Base-by-base conservation (phyloP, 2,329 filamentous ascomycete species). In the Elsinoe necatrix region DNA sequence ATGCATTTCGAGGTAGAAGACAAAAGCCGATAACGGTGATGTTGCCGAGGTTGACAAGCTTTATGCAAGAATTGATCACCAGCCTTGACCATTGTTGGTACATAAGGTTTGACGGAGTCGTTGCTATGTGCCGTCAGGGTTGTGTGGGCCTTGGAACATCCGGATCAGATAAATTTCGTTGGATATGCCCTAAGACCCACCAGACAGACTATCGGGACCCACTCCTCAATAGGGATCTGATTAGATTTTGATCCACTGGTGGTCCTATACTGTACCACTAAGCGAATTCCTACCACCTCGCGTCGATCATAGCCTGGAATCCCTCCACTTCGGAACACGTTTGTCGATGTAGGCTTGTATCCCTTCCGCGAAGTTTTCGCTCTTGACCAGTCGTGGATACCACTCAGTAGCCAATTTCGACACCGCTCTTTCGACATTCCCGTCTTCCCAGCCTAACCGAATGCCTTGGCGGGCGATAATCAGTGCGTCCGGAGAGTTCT, bases 281-380 rank as follows among this genome's bases (percentile, higher is more conserved):
- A 12, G 4, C 4, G 4, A 12, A 14, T 29, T 9, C 9, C 9
- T 29, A 9, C 27, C 27, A 29, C 4, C 9, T 29, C 27, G 27
- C 12, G 35, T 45, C 55, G 35, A 39, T 58, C 67, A 77, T 58
- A 80, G 59, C 64, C 78, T 78, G 1, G 73, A 75, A 25, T 74
- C 71, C 48, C 72, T 72, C 76, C 77, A 80, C 23, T 72, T 63
- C 16, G 77, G 77, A 61, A 72, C 68, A 62, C 73, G 68, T 68
- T 79, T 79, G 64, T 75, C 70, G 34, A 72, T 72, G 70, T 81
- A 82, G 4, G 79, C 78, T 58, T 66, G 69, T 54, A 80, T 61
- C 1, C 77, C 77, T 59, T 78, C 75, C 14, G 70, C 65, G n/a
- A 77, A 67, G 67, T 80, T 80, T 58, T 76, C 72, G 0, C 75